Evolutionary conservation across 2,329 filamentous ascomycete species (phyloP).

Genomic region (Ophiocordyceps camponoti-saundersi): DNA sequence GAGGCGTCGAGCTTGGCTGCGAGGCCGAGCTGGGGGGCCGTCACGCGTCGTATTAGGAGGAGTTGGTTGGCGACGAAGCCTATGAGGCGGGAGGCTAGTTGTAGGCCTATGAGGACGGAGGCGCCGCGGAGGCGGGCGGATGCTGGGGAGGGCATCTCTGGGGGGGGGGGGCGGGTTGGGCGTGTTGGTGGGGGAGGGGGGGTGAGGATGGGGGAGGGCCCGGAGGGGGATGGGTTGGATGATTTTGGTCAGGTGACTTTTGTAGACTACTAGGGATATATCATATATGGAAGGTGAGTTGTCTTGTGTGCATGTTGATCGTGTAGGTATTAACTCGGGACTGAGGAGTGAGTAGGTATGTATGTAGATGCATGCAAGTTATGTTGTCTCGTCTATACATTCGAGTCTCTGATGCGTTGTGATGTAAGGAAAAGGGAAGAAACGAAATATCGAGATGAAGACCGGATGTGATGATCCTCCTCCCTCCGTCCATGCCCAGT

Average conservation of each 20-base stretch:
- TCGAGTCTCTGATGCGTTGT: not conserved
- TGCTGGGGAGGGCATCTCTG: not conserved
- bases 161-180: too few species aligned
- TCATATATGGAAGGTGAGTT: too few species aligned
- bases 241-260: too few species aligned
- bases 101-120: conserved; percentile 72
- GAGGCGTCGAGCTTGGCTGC: conserved; percentile 86
- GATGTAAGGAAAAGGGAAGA: not conserved
- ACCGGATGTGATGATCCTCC: too few species aligned
- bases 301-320: too few species aligned
- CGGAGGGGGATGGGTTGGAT: too few species aligned
- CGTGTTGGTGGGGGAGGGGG: not conserved
- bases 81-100: conserved; percentile 70
- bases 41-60: conserved; percentile 72
- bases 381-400: too few species aligned
- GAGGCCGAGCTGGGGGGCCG: conserved; percentile 67
- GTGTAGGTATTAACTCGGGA: too few species aligned
- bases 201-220: not conserved
- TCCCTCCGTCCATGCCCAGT: too few species aligned
- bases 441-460: not conserved
- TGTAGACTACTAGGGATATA: too few species aligned
- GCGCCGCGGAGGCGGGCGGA: conserved; percentile 43
- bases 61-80: conserved; percentile 90
- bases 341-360: too few species aligned
- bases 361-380: too few species aligned